Conservation (phyloP, 2,329 filamentous ascomycete genomes). For the Erysiphe pulchra region DNA sequence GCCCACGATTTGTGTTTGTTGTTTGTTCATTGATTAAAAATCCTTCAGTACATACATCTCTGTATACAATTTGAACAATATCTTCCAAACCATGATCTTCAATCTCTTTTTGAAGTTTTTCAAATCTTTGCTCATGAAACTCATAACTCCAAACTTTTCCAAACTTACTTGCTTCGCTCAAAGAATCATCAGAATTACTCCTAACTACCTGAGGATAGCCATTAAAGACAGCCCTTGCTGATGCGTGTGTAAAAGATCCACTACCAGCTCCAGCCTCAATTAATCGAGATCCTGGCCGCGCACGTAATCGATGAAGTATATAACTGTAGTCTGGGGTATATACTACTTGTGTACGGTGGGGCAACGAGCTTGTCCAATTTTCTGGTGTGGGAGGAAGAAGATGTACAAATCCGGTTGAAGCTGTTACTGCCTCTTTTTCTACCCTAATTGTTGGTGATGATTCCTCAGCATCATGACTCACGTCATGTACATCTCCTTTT, state of each 20-base stretch:
- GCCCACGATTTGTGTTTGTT: neutral
- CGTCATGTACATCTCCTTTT: slow-evolving; percentile 1
- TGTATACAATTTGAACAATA: slow-evolving; percentile 47
- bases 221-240: slow-evolving; percentile 49
- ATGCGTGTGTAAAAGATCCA: slow-evolving; percentile 63
- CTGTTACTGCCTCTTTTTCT: slow-evolving; percentile 24
- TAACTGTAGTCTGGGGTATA: slow-evolving; percentile 77
- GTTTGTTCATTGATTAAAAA: slow-evolving; percentile 30
- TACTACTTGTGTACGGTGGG: slow-evolving; percentile 64
- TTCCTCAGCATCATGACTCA: slow-evolving; percentile 9
- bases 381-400: slow-evolving; percentile 58
- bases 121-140: slow-evolving; percentile 47
- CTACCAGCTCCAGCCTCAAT: slow-evolving; percentile 67
- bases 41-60: slow-evolving; percentile 54
- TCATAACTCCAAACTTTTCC: slow-evolving; percentile 67
- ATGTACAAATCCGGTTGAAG: slow-evolving; percentile 48
- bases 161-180: slow-evolving; percentile 15
- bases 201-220: slow-evolving; percentile 28
- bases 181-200: slow-evolving; percentile 1
- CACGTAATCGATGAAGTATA: slow-evolving; percentile 49
- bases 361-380: slow-evolving; percentile 55
- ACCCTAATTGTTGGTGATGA: slow-evolving; percentile 10
- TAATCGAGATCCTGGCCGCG: slow-evolving; percentile 42
- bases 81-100: slow-evolving; percentile 36
- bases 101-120: slow-evolving; percentile 44